phyloP scores from a whole-genome alignment of 352 stramenopile genomes.

The Poterioochromonas sp. region DNA sequence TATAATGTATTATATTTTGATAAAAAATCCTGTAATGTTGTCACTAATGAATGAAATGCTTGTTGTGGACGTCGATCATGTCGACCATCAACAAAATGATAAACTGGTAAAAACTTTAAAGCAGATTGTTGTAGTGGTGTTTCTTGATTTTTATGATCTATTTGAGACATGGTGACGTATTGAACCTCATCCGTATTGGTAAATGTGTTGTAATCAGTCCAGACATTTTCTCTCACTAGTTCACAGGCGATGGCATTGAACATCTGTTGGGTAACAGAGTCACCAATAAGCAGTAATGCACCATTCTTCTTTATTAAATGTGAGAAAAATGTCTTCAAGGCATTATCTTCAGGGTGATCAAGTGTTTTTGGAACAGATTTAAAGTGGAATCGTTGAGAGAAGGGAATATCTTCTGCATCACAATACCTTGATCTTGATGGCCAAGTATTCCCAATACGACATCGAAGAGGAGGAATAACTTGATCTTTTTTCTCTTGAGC shows the following conservation, averaged over 20 bases:
- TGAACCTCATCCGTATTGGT: slow-evolving; percentile 15
- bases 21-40: neutral
- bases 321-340: neutral
- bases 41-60: neutral
- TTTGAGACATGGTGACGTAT: neutral
- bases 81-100: slow-evolving; percentile 25
- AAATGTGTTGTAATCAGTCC: neutral
- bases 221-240: slow-evolving; percentile 3
- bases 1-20: neutral
- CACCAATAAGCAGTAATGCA: neutral
- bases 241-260: slow-evolving; percentile 3
- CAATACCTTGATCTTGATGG: slow-evolving; percentile 18
- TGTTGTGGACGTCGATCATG: slow-evolving; percentile 3
- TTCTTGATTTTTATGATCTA: neutral
- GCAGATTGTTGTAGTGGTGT: neutral
- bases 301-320: neutral
- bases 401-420: slow-evolving; percentile 3
- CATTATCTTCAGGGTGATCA: neutral
- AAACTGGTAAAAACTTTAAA: slow-evolving; percentile 8
- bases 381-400: neutral
- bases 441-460: slow-evolving; percentile 27
- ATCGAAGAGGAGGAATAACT: neutral
- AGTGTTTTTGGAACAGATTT: too few relatives aligned
- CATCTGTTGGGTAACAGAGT: slow-evolving; percentile 20
- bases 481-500: neutral